Percentiles rank a stretch among this genome's conserved stretches.
These are phyloP conservation scores for Globisporangium paroecandrum DNA, from an alignment of 352 stramenopile genomes.

Conservation along the genomic window DNA sequence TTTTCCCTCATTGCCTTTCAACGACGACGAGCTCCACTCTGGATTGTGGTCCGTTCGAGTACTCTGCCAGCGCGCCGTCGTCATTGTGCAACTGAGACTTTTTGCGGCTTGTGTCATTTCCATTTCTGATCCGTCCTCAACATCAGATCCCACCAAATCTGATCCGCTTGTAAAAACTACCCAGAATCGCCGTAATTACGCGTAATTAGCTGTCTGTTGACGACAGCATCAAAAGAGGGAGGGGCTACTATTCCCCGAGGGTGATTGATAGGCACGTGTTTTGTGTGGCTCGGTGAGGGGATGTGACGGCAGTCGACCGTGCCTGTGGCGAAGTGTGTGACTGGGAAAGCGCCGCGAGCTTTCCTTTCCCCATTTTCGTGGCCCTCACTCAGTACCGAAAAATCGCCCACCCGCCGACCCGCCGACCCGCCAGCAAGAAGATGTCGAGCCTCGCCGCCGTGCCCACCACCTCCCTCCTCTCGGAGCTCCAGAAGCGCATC, in stretches of 20 bases:
- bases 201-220: neutral
- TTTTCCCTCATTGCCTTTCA: neutral
- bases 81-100: neutral
- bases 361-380: neutral
- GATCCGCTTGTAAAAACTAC: neutral
- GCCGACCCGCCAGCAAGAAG: slow-evolving; percentile 20
- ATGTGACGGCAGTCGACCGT: neutral
- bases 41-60: neutral
- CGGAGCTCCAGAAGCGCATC: slow-evolving; percentile 90
- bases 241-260: neutral
- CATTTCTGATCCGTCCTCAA: neutral
- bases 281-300: too few species aligned
- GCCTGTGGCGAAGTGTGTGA: slow-evolving; percentile 5
- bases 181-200: slow-evolving; percentile 1
- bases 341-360: slow-evolving; percentile 3
- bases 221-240: neutral
- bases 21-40: neutral
- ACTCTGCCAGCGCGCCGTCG: neutral
- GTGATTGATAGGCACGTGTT: too few species aligned
- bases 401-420: slow-evolving; percentile 4
- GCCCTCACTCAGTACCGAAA: slow-evolving; percentile 12
- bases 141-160: neutral
- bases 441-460: slow-evolving; percentile 64
- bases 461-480: slow-evolving; percentile 82
- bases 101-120: neutral